A percentile compares a stretch with the other conserved stretches of the same genome.
Evolutionary conservation across 352 stramenopile species (phyloP).

Genomic region (Phytophthora parvispora): DNA sequence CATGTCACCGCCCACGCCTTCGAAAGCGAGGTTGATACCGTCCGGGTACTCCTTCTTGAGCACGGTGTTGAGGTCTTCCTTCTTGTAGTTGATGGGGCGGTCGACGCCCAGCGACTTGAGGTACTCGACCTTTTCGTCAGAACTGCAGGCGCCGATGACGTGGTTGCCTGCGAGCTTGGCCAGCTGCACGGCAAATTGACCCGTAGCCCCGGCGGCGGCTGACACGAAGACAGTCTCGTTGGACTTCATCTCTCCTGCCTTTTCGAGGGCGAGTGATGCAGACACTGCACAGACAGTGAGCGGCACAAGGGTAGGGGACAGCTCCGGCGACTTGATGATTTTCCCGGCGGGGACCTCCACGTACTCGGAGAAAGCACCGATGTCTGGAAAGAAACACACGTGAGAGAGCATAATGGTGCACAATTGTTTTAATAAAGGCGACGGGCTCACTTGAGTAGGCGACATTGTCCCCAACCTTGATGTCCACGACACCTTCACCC

Average conservation of each 20-base stretch:
- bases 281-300: slow-evolving; percentile 50
- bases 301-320: slow-evolving; percentile 35
- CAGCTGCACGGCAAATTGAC: slow-evolving; percentile 25
- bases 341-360: slow-evolving; percentile 37
- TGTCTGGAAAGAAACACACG: slow-evolving; percentile 8
- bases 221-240: slow-evolving; percentile 29
- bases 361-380: slow-evolving; percentile 68
- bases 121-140: slow-evolving; percentile 25
- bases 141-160: slow-evolving; percentile 28
- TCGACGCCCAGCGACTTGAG: slow-evolving; percentile 42
- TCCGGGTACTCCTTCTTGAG: slow-evolving; percentile 49
- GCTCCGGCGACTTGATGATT: slow-evolving; percentile 35
- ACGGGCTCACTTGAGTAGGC: slow-evolving; percentile 42
- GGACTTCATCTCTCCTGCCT: slow-evolving; percentile 27
- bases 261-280: slow-evolving; percentile 33
- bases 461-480: slow-evolving; percentile 54
- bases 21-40: slow-evolving; percentile 43
- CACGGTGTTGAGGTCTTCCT: slow-evolving; percentile 44
- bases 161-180: slow-evolving; percentile 31
- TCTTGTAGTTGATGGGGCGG: slow-evolving; percentile 76
- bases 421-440: not conserved
- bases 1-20: slow-evolving; percentile 29
- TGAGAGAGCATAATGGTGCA: not conserved
- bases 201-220: slow-evolving; percentile 22
- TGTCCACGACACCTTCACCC: slow-evolving; percentile 43